Evolutionary conservation across 225 moss, liverwort and hornwort species (phyloP), one percentile per base, ranked within the genome.

Genomic region (Lunularia cruciata): DNA sequence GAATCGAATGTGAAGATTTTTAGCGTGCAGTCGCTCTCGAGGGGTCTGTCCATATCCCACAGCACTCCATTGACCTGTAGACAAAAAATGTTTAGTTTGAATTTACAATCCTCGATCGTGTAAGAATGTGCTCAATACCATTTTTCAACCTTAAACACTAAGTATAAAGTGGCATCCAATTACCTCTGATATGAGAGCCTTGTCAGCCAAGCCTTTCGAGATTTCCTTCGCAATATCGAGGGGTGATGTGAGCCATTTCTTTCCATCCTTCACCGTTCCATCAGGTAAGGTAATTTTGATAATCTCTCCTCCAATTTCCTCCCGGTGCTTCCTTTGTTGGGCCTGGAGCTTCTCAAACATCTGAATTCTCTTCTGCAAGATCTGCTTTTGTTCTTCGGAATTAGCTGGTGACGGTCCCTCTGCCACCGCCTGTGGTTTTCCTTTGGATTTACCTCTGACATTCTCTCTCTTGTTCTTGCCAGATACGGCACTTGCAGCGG

Each of bases 31-130:
- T 85, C 93, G 9, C 85, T 77, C 60, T 96, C 92, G 73, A 96
- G 65, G 0, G 88, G 83, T 57, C 96, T 79, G 13, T 83, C 72
- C 92, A 96, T 92, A 63, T 96, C 96, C 96, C 96, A 96, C 63
- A 96, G 58, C 16, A 85, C 79, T 39, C 90, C 96, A 45, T 96
- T 76, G 40, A 95, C 91, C 91, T 91, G 90, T 64, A 37, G 45
- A 19, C 25, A 68, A 15, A 66, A 16, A 11, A 32, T 34, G 3
- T 12, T 47, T 2, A 38, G 31, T 58, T 9, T 1, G 19, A 6
- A 18, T 19, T 6, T 19, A 47, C 3, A 6, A 47, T 47, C n/a
- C 47, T 15, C 8, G 19, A 20, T 48, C 4, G 6, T 3, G 19
- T 8, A 2, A 20, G 22, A 48, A 48, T 5, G 19, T n/a, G 1